Evolutionary conservation across 2,329 filamentous ascomycete species (phyloP).

Genomic region (Cadophora sp.): DNA sequence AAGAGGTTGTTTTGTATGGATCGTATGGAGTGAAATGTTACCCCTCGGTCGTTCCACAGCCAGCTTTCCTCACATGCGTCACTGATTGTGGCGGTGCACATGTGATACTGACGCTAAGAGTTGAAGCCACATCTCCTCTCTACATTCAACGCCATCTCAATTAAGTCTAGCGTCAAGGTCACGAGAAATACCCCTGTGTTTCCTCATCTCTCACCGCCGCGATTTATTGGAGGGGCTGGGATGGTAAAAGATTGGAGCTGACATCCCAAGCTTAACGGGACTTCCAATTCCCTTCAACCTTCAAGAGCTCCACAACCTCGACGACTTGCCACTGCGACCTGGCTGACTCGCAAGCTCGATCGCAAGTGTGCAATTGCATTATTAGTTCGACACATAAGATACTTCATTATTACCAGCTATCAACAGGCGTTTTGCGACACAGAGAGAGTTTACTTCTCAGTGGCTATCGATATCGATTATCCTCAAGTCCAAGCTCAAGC

Average conservation of each 20-base stretch:
- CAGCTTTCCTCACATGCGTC: constrained; percentile 20
- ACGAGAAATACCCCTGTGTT: background rate
- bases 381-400: background rate
- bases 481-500: constrained; percentile 13
- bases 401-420: background rate
- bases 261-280: constrained; percentile 5
- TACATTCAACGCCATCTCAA: background rate
- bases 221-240: constrained; percentile 13
- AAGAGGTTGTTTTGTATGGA: background rate
- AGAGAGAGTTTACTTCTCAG: no score
- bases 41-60: constrained; percentile 11
- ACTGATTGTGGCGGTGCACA: constrained; percentile 28
- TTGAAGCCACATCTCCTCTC: constrained; percentile 28
- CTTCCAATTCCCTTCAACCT: background rate
- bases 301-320: background rate
- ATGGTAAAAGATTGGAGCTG: constrained; percentile 1
- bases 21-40: background rate
- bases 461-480: no score
- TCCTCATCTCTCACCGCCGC: constrained; percentile 9
- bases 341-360: constrained; percentile 1
- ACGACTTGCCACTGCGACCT: background rate
- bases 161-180: background rate
- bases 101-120: background rate
- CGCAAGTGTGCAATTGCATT: background rate
- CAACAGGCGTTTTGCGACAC: background rate